Evolutionary conservation across 768 basidiomycete species (phyloP), one percentile per base, ranked within the genome.

Genomic region (Russula sp.): DNA sequence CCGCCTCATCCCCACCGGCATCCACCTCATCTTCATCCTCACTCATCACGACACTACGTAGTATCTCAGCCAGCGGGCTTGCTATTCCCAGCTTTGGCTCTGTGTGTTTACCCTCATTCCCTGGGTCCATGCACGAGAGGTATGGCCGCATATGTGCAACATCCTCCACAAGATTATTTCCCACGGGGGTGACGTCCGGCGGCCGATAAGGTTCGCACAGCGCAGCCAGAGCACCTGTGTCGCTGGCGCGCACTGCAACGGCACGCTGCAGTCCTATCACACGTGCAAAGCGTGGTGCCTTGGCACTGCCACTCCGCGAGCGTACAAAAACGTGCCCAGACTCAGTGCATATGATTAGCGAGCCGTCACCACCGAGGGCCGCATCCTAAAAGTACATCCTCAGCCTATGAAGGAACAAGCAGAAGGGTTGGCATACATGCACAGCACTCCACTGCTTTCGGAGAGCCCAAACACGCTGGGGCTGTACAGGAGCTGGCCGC

Each of bases 251-350:
- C 6, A 99, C 96, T 35, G 82, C 80, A 32, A 88, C 82, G 32
- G 88, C 84, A n/a, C 97, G 86, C 69, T 98, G 95, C 1, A 97
- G 76, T 67, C 84, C 84, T 0, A 89, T 85, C 1, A 97, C 76
- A 13, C 88, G 84, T 63, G 87, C 84, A 71, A 94, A 96, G 75
- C 88, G 94, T 77, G 82, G 82, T 1, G 82, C 71, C 71, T 87
- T 88, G 6, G 48, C 66, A 31, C 69, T 69, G 56, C 44, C 70
- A 62, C 76, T 84, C 32, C 92, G 82, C 20, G 85, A 80, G 27
- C 94, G 88, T 27, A 95, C 80, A 70, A 89, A 98, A 37, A 96
- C 94, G 69, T 98, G 94, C 0, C 96, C 96, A 4, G 96, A 95
- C 65, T 89, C 85, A 1, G 96, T 98, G 75, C 92, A 97, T 51